phyloP scores from a whole-genome alignment of 2,329 filamentous ascomycete species.

The Epichloe bromicola region DNA sequence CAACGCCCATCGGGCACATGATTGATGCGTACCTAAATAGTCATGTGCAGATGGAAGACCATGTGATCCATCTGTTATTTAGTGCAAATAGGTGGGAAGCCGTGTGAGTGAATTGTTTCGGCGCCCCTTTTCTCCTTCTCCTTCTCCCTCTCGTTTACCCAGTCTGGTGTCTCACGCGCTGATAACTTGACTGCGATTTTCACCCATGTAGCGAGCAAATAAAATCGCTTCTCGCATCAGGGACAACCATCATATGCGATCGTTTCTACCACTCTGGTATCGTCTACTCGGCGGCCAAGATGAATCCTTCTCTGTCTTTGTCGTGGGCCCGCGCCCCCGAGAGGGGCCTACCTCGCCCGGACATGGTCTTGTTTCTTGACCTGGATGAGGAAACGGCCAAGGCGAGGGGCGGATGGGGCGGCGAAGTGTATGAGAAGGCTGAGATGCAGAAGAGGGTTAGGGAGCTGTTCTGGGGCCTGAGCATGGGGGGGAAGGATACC shows the following conservation, averaged over 20 bases:
- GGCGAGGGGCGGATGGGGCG: slow-evolving; percentile 72
- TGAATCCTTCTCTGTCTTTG: slow-evolving; percentile 54
- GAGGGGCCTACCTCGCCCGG: slow-evolving; percentile 73
- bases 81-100: slow-evolving; percentile 84
- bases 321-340: slow-evolving; percentile 78
- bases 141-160: neutral
- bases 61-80: slow-evolving; percentile 81
- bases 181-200: neutral
- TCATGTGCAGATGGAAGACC: slow-evolving; percentile 63
- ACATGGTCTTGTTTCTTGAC: slow-evolving; percentile 78
- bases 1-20: slow-evolving; percentile 73
- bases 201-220: slow-evolving; percentile 33
- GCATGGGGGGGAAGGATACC: slow-evolving; percentile 30
- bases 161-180: neutral
- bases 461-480: slow-evolving; percentile 53
- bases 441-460: slow-evolving; percentile 73
- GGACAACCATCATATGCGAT: slow-evolving; percentile 72
- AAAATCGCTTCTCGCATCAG: slow-evolving; percentile 40
- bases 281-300: slow-evolving; percentile 84
- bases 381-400: slow-evolving; percentile 61
- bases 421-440: slow-evolving; percentile 75
- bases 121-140: neutral
- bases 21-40: slow-evolving; percentile 74
- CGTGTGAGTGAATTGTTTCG: slow-evolving; percentile 27
- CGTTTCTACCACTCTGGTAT: slow-evolving; percentile 92